Evolutionary conservation across 352 stramenopile genomes (phyloP).

Genomic region (Plasmopara viticola): DNA sequence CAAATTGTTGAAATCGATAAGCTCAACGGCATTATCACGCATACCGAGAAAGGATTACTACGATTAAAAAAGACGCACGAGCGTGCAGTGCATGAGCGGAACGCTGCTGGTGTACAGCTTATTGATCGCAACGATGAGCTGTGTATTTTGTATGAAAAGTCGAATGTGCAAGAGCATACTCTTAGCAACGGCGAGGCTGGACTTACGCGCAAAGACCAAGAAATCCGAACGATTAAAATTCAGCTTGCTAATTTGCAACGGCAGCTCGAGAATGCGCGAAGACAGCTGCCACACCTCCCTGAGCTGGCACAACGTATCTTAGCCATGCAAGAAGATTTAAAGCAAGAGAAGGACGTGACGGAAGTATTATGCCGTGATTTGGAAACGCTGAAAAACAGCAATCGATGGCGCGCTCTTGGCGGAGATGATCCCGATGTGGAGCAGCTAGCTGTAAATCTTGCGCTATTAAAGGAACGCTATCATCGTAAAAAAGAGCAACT

Average conservation of each 20-base stretch:
- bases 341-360: conserved; percentile 80
- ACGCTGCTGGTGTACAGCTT: conserved; percentile 87
- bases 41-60: conserved; percentile 87
- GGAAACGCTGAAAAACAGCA: conserved; percentile 85
- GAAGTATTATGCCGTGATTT: conserved; percentile 87
- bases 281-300: conserved; percentile 72
- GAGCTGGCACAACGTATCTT: conserved; percentile 79
- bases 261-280: conserved; percentile 68
- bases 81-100: conserved; percentile 78
- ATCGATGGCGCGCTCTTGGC: conserved; percentile 83
- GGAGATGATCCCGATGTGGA: conserved; percentile 88
- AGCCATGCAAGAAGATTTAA: conserved; percentile 72
- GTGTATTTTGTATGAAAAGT: conserved; percentile 93
- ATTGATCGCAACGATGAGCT: conserved; percentile 95
- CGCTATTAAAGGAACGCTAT: conserved; percentile 81
- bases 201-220: conserved; percentile 71
- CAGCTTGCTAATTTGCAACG: conserved; percentile 80
- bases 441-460: conserved; percentile 78
- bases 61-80: conserved; percentile 91
- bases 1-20: conserved; percentile 95
- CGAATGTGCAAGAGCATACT: conserved; percentile 85
- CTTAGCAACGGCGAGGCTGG: conserved; percentile 75
- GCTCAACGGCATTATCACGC: conserved; percentile 91
- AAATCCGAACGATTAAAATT: conserved; percentile 73
- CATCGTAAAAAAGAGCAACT: conserved; percentile 90